phyloP scores from a whole-genome alignment of 2,329 filamentous ascomycete species.

The Xylariaceae sp. region DNA sequence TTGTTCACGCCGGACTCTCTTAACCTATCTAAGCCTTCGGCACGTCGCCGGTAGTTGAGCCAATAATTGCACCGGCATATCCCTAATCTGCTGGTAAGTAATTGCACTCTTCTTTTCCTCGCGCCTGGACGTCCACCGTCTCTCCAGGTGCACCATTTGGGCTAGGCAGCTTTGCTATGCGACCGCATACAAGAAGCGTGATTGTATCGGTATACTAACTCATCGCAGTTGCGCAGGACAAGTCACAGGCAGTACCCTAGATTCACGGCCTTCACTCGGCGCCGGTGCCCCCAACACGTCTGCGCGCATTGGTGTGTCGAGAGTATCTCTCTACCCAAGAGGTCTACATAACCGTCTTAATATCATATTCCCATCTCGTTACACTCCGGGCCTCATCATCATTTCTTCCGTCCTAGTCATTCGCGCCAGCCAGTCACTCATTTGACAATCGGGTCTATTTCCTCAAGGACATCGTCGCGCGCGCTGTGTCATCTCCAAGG shows the following conservation, averaged over 20 bases:
- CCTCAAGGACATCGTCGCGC: too few relatives aligned
- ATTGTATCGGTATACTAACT: conserved; percentile 3
- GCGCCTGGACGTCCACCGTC: conserved; percentile 9
- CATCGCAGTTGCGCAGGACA: neutral
- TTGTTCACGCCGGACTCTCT: neutral
- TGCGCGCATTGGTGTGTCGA: too few relatives aligned
- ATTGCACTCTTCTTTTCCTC: conserved; percentile 5
- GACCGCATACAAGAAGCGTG: neutral
- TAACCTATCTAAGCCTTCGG: neutral
- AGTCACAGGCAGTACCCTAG: neutral
- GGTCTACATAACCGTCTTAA: too few relatives aligned
- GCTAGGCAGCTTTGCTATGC: conserved; percentile 11
- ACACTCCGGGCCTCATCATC: too few relatives aligned
- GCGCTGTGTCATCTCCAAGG: too few relatives aligned
- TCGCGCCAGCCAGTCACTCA: too few relatives aligned
- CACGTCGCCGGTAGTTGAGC: neutral
- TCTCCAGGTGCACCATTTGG: conserved; percentile 12
- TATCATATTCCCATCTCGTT: too few relatives aligned
- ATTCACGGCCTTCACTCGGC: too few relatives aligned
- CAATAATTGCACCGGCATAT: neutral
- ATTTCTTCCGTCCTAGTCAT: too few relatives aligned
- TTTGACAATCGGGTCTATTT: too few relatives aligned
- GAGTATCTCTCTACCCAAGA: too few relatives aligned
- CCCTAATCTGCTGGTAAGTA: conserved; percentile 10
- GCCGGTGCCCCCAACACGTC: too few relatives aligned